phyloP scores from a whole-genome alignment of 768 basidiomycete species.

The Russula olivacea region DNA sequence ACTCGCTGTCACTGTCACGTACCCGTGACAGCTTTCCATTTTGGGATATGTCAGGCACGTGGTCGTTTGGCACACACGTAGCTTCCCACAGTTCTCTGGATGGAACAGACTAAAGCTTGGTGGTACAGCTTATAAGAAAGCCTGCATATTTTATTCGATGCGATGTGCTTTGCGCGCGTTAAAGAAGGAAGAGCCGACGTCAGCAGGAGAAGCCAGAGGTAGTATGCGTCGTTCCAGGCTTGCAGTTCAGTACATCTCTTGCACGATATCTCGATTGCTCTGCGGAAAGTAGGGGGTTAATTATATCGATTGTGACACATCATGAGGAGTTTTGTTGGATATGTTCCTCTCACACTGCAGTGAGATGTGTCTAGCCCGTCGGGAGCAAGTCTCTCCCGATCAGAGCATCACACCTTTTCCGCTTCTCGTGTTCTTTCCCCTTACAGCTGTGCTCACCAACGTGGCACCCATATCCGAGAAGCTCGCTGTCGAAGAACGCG shows the following conservation, averaged over 20 bases:
- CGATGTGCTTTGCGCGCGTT: background rate
- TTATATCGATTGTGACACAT: background rate
- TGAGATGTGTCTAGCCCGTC: background rate
- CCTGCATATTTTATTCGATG: background rate
- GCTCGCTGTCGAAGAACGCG: background rate
- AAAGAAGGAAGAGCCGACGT: background rate
- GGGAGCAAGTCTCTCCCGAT: conserved; percentile 1
- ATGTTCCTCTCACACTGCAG: background rate
- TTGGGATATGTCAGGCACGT: background rate
- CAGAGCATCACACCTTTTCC: background rate
- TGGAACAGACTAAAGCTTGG: background rate
- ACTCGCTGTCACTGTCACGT: background rate
- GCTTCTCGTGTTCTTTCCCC: background rate
- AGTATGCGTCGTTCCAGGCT: background rate
- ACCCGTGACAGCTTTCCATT: background rate
- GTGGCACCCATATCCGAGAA: background rate
- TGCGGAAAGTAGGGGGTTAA: background rate
- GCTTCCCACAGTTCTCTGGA: background rate
- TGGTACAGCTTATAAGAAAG: no score
- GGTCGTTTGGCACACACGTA: no score
- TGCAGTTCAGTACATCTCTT: background rate
- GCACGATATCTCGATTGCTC: background rate
- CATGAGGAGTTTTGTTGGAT: background rate
- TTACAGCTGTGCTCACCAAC: background rate
- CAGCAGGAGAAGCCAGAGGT: background rate